Evolutionary conservation across 805 yeast species (phyloP), one percentile per base, ranked within the genome.

Genomic region (Jamesozyma hellenica): DNA sequence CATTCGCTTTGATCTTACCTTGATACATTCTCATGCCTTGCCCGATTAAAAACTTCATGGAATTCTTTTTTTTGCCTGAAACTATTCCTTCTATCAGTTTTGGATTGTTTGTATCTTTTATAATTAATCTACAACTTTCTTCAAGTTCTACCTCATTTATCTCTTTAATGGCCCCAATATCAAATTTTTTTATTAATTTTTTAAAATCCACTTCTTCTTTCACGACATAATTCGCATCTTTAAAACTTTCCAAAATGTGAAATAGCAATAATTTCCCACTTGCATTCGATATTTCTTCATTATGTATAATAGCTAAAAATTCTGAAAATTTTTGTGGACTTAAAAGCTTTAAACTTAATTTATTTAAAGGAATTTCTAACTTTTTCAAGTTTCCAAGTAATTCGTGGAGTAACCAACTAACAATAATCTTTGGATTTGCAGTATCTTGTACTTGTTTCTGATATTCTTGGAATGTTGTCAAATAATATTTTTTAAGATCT

Each of bases 331-430:
- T 65, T 0, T 52, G 41, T 0, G 73, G 66, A 0, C 77, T 60
- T 8, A 71, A 52, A 13, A 60, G 42, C 3, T 55, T 43, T 1
- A 45, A 41, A 29, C 23, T 19, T 17, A 52, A 49, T 42, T 72
- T 67, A 11, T 40, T 45, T 27, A 65, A 35, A 4, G 57, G 43
- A 4, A 52, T 33, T 18, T 70, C 64, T 7, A 74, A 65, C 52
- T 75, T 77, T 7, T 75, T 68, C 43, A 84, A 65, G 12, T 75
- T 65, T 0, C 96, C 96, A 14, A 85, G 52, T 31, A 86, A 63
- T 46, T 85, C 88, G 60, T 90, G 88, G 7, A 85, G 75, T 8
- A 86, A 58, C 95, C 95, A 90, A 53, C 82, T 84, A 23, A 78
- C 75, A 2, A 76, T 77, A 31, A 65, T 44, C 42, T 66, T 75